Evolutionary conservation across 2,329 filamentous ascomycete species (phyloP), one percentile per base, ranked within the genome.

Genomic region (Gyromitra esculenta): DNA sequence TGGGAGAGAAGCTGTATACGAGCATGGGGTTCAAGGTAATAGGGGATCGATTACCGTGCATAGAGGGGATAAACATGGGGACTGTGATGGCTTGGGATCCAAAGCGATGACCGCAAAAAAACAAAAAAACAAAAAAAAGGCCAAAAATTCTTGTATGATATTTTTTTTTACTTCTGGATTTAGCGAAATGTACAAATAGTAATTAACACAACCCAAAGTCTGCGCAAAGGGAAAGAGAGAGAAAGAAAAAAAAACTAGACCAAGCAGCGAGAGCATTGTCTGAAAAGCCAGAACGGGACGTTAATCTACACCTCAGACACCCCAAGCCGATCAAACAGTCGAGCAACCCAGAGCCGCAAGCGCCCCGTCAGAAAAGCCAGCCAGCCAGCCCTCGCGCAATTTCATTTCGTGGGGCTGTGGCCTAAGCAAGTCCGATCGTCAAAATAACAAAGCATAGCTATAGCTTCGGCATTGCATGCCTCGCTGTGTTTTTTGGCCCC

Each of bases 21-120:
- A 77, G 66, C 37, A 67, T 75, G 65, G 75, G 75, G 3, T 77
- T 77, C 65, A 75, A 77, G 37, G 67, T 76, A 65, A 72, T 76
- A 67, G 73, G 73, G 15, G 72, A 75, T n/a, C 72, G 72, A 57
- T 41, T 75, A 50, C 72, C 72, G 3, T 75, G 72, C 41, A 75
- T 75, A 48, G 72, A 75, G 41, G 72, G 72, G 9, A 75, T 75
- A 75, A 70, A 70, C 21, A 75, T 75, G 72, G 72, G 72, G 5
- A 75, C 72, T 15, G 72, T 75, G 18, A 75, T 75, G 72, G 72
- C 72, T 9, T 75, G 72, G 72, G 72, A 75, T 25, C 72, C 72
- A 65, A 75, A 71, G 18, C 50, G 72, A 45, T 70, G 48, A 70
- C 25, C 25, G 25, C 25, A 31, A 31, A 31, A 31, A 31, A 31